Evolutionary conservation across 352 stramenopile species (phyloP), one percentile per base, ranked within the genome.

Genomic region (Phytophthora gonapodyides): DNA sequence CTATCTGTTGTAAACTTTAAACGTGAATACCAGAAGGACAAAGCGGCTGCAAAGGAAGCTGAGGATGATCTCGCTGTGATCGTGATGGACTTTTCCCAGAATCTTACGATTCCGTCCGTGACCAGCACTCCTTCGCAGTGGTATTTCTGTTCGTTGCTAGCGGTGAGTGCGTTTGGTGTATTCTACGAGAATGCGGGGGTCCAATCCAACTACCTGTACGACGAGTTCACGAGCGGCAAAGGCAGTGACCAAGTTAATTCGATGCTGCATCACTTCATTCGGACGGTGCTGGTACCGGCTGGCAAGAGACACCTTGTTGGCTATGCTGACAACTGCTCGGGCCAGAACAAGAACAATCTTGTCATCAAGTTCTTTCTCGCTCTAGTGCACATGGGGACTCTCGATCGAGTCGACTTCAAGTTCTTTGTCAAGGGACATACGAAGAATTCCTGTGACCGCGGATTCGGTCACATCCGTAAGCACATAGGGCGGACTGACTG

Each of bases 401-500:
- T 61, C 13, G 37, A 66, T 15, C 17, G 37, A 2, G 43, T 67
- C 3, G 24, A 59, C 24, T 58, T 64, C 31, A 67, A 58, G 27
- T 64, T 67, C 17, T 67, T 71, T 10, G 38, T 71, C 9, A 64
- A 71, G 13, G 44, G 57, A 1, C 51, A 58, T 41, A 67, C 45
- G 0, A 72, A 67, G 11, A 64, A 57, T 13, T 64, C 51, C 1
- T 52, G 52, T 48, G 52, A 67, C 30, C 52, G 52, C 9, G 44
- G 60, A 6, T 68, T 62, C 21, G 60, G 51, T 4, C 60, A 72
- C 34, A 54, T 64, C 7, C 24, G 57, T 5, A 72, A 67, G 41
- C 17, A 49, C 5, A 2, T 72, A 2, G 17, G 3, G 2, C 47
- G 27, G 5, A 1, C 1, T 9, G 51, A 64, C n/a, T 47, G 36